Percentiles rank a stretch among this genome's conserved stretches.
phyloP scores from a whole-genome alignment of 352 stramenopile species.

The Globisporangium camurandrum region DNA sequence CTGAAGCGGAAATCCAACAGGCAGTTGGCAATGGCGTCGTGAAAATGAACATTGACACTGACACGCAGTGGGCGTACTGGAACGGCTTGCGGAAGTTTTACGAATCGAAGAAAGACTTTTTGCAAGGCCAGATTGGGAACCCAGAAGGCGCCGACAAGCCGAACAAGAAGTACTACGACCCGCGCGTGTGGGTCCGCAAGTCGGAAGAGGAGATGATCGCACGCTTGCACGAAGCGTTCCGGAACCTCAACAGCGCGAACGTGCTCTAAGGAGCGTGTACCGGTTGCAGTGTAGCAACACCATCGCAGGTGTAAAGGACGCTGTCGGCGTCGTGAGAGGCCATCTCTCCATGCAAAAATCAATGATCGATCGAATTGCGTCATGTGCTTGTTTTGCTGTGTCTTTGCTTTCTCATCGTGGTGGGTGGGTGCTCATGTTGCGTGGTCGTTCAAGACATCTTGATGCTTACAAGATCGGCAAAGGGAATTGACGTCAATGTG shows the following conservation, averaged over 20 bases:
- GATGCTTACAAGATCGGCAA: no score
- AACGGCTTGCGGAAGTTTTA: constrained; percentile 97
- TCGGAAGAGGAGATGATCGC: constrained; percentile 93
- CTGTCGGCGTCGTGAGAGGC: no score
- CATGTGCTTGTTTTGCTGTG: no score
- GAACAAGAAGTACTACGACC: constrained; percentile 99
- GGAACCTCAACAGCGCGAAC: constrained; percentile 85
- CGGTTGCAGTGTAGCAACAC: no score
- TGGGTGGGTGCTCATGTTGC: no score
- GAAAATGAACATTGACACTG: constrained; percentile 99
- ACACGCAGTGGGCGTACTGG: constrained; percentile 99
- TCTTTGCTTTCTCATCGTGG: no score
- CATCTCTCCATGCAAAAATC: no score
- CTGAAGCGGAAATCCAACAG: constrained; percentile 94
- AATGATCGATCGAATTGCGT: no score
- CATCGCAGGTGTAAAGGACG: no score
- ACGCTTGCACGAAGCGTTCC: constrained; percentile 87
- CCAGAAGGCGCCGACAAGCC: constrained; percentile 94
- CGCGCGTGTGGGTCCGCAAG: constrained; percentile 95
- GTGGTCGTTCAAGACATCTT: no score
- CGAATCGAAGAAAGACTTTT: constrained; percentile 95
- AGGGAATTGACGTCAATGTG: no score
- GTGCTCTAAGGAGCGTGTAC: constrained; percentile 51
- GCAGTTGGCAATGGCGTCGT: constrained; percentile 95
- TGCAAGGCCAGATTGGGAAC: constrained; percentile 98